Evolutionary conservation across 805 yeast species (phyloP).

Genomic region (baker's yeast (Saccharomyces cerevisiae)): DNA sequence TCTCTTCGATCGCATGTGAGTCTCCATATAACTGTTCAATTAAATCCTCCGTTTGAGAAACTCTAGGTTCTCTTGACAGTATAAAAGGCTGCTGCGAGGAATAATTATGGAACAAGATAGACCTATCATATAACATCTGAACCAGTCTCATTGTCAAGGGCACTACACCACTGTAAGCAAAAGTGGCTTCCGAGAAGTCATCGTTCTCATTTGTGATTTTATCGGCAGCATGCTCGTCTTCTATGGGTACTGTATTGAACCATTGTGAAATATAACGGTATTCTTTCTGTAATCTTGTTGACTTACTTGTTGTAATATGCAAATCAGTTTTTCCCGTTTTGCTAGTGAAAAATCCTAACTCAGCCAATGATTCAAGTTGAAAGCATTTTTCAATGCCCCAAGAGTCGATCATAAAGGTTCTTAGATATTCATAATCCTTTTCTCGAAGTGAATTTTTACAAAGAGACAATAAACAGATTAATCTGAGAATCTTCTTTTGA

Average conservation of each 20-base stretch:
- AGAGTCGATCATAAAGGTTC: slow-evolving; percentile 47
- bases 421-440: slow-evolving; percentile 49
- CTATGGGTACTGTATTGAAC: slow-evolving; percentile 22
- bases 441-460: slow-evolving; percentile 62
- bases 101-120: slow-evolving; percentile 35
- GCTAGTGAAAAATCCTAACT: slow-evolving; percentile 14
- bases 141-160: slow-evolving; percentile 67
- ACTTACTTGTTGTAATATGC: not conserved
- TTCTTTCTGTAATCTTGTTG: slow-evolving; percentile 15
- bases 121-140: slow-evolving; percentile 57
- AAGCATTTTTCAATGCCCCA: slow-evolving; percentile 47
- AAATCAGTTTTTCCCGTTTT: slow-evolving; percentile 5
- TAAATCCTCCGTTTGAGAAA: slow-evolving; percentile 15
- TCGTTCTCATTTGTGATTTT: slow-evolving; percentile 9
- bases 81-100: slow-evolving; percentile 29
- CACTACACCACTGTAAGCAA: slow-evolving; percentile 72
- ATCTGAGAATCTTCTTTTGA: slow-evolving; percentile 39
- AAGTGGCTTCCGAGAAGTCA: slow-evolving; percentile 31
- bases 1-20: slow-evolving; percentile 8
- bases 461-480: slow-evolving; percentile 51
- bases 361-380: slow-evolving; percentile 18
- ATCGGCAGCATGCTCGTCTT: slow-evolving; percentile 6
- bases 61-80: slow-evolving; percentile 22
- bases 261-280: slow-evolving; percentile 19
- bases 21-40: slow-evolving; percentile 23